phyloP scores from a whole-genome alignment of 441 rosid genomes.

The Populus trichocarpa region DNA sequence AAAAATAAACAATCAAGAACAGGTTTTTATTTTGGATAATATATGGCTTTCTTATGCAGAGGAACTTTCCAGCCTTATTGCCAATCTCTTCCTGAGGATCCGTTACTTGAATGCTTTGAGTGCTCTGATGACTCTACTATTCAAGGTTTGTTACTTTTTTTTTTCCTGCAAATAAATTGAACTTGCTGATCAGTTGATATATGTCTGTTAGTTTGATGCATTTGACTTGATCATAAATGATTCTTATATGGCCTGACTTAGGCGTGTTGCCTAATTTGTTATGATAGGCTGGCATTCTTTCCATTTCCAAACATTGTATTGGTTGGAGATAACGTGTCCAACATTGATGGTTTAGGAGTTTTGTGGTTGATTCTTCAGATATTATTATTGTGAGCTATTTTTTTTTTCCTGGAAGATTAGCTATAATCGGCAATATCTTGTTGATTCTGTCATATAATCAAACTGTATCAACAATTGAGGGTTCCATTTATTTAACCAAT shows the following conservation, averaged over 20 bases:
- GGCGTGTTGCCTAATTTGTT: not conserved
- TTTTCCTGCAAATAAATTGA: not conserved
- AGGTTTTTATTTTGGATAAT: not conserved
- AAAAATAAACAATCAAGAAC: not conserved
- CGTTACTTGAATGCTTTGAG: slow-evolving; percentile 79
- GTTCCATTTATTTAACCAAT: slow-evolving; percentile 11
- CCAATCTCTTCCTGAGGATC: slow-evolving; percentile 76
- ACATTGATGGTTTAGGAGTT: not conserved
- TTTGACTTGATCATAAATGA: not conserved
- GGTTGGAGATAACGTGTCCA: not conserved
- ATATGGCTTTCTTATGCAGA: slow-evolving; percentile 31
- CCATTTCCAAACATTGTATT: not conserved
- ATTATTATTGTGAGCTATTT: not conserved
- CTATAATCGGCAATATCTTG: slow-evolving; percentile 1
- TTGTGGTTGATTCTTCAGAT: not conserved
- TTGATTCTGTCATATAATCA: slow-evolving; percentile 7
- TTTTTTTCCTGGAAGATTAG: slow-evolving; percentile 1
- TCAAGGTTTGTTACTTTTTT: slow-evolving; percentile 46
- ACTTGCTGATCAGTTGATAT: not conserved
- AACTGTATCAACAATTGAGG: not conserved
- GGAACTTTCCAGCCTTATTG: slow-evolving; percentile 84
- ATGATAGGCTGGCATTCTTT: not conserved
- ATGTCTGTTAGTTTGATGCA: not conserved
- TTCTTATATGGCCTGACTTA: not conserved
- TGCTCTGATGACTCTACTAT: slow-evolving; percentile 34